Evolutionary conservation across 2,329 filamentous ascomycete genomes (phyloP), one percentile per base, ranked within the genome.

Genomic region (Periconia sp.): DNA sequence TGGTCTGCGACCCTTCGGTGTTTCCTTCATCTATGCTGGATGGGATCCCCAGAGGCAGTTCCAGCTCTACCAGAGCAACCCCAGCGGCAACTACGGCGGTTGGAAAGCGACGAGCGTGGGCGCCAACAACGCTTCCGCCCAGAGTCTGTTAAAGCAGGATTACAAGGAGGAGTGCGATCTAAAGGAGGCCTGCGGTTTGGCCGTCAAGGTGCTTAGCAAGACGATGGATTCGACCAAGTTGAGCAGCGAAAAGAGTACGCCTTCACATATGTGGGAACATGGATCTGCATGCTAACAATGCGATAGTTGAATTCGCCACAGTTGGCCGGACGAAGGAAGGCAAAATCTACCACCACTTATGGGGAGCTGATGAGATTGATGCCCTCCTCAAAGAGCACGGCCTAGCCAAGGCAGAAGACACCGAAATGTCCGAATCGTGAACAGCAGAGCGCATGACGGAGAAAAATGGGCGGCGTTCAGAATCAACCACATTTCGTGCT

Each of bases 201-300:
- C 94, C 11, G 94, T 99, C 74, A 99, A 99, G 84, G 94, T 99
- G 59, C 79, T 99, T 62, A 97, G 94, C 84, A 99, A 99, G 87
- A 99, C 94, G 6, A 99, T 99, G 95, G 94, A 99, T 76, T 96
- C 92, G 51, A 97, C 93, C 50, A 99, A 97, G 83, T 79, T 99
- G 72, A 97, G 92, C 81, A 96, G 92, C 72, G 94, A 99, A 84
- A 99, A 99, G 85, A 96, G 92, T 96, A 79, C 76, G 90, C 82
- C 23, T 27, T 43, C 19, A 8, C 10, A 11, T 13, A 17, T 30
- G 47, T 62, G 9, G n/a, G 41, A 8, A 46, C 49, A 52, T 9
- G 20, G 20, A 14, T 37, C 11, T 11, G 13, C 15, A 37, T 37
- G 33, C 65, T 73, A 63, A 71, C 62, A 52, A 52, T 15, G 41